These are phyloP conservation scores for Mycosphaerella sp. DNA, from an alignment of 2,329 filamentous ascomycete species.

Conservation along the genomic window DNA sequence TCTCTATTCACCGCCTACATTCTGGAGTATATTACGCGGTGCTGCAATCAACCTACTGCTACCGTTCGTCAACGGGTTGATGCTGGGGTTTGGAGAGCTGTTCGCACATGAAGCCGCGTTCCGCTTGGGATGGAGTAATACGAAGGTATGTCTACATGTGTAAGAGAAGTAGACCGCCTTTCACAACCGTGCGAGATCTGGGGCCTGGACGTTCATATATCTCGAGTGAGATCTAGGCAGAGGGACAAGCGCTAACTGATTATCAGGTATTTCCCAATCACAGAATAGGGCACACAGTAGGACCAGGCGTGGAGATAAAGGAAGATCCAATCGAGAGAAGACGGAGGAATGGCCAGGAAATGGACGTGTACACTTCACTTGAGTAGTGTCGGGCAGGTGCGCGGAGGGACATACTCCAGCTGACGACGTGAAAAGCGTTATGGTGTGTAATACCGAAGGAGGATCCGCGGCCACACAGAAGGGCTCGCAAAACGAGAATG, in stretches of 20 bases:
- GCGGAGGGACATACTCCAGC: background rate
- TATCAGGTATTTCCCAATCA: constrained; percentile 53
- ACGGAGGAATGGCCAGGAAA: constrained; percentile 46
- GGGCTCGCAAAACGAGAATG: background rate
- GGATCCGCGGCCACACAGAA: background rate
- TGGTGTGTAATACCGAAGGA: background rate
- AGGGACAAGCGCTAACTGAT: constrained; percentile 1
- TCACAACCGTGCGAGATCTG: no score
- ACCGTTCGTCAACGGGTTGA: constrained; percentile 95
- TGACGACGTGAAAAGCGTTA: no score
- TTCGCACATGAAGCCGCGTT: constrained; percentile 96
- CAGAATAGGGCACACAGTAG: constrained; percentile 59
- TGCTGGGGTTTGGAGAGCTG: constrained; percentile 94
- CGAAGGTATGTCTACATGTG: constrained; percentile 60
- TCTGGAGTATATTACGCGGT: constrained; percentile 78
- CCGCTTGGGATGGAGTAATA: constrained; percentile 84
- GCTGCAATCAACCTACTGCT: constrained; percentile 93
- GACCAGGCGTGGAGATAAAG: constrained; percentile 75
- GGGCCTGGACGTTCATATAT: no score
- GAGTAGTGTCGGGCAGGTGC: constrained; percentile 44
- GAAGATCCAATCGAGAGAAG: constrained; percentile 56
- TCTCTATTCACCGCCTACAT: constrained; percentile 79
- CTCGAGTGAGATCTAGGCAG: background rate
- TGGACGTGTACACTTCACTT: constrained; percentile 62
- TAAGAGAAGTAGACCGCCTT: background rate